Evolutionary conservation across 768 basidiomycete species (phyloP).

Genomic region (Suillus fuscotomentosus): DNA sequence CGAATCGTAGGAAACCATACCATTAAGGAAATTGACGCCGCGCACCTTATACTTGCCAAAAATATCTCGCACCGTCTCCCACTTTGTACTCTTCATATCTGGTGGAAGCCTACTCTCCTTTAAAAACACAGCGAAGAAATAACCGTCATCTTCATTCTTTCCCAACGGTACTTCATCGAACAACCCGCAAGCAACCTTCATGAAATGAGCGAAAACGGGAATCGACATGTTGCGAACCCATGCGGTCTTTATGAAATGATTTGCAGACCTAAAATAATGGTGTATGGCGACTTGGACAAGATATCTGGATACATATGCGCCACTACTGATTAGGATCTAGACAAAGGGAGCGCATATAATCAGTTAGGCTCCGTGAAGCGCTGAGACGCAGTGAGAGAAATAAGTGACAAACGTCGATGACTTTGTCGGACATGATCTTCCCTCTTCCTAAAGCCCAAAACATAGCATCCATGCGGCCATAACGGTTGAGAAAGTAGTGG

Average conservation of each 20-base stretch:
- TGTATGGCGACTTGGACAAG: slow-evolving; percentile 76
- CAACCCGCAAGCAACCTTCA: slow-evolving; percentile 52
- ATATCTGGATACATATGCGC: slow-evolving; percentile 78
- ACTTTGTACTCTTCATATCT: slow-evolving; percentile 55
- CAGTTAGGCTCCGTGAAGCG: slow-evolving; percentile 12
- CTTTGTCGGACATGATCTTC: slow-evolving; percentile 58
- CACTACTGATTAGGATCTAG: slow-evolving; percentile 72
- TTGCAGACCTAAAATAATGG: slow-evolving; percentile 71
- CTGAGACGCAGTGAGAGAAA: slow-evolving; percentile 19
- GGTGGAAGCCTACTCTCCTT: slow-evolving; percentile 68
- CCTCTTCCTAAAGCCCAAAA: slow-evolving; percentile 77
- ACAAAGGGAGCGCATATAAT: slow-evolving; percentile 23
- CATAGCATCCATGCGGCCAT: slow-evolving; percentile 68
- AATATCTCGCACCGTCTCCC: slow-evolving; percentile 64
- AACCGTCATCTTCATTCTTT: slow-evolving; percentile 77
- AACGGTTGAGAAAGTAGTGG: slow-evolving; percentile 73
- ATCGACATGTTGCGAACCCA: slow-evolving; percentile 72
- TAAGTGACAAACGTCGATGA: slow-evolving; percentile 61
- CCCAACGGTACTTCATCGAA: slow-evolving; percentile 67
- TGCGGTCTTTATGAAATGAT: slow-evolving; percentile 70
- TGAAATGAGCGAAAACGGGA: slow-evolving; percentile 60
- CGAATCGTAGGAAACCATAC: slow-evolving; percentile 15
- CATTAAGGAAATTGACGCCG: slow-evolving; percentile 7
- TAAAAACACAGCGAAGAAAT: slow-evolving; percentile 60
- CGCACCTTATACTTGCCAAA: slow-evolving; percentile 68